Base-by-base conservation (phyloP, 2,329 filamentous ascomycete genomes). In the Alternaria sp. region DNA sequence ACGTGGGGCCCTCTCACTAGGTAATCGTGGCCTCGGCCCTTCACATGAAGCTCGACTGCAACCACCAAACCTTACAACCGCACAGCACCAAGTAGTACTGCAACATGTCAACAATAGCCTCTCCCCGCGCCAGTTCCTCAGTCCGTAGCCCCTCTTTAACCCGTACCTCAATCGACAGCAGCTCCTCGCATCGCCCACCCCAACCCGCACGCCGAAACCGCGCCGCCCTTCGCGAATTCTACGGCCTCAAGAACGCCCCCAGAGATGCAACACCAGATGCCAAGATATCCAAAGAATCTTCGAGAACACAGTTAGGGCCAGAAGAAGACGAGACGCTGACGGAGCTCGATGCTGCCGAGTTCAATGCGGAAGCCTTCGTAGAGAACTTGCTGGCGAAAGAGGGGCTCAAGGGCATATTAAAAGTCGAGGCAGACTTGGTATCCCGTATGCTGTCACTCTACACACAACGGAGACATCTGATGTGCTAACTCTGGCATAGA, bases 201-300 rank as follows among this genome's bases (percentile, higher is more conserved):
- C 29, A 61, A 80, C 85, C 81, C 80, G 68, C 64, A 21, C 83
- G 86, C 56, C 84, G 90, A 61, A 96, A 96, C 79, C 90, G 94
- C 65, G 87, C 90, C 55, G 94, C 94, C 6, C 85, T 98, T 21
- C 90, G 95, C 70, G 93, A 97, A 74, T 98, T 97, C 82, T 98
- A 98, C 80, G 95, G 95, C 74, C 85, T 98, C 49, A 89, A 88
- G 65, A 76, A 76, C 21, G 70, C 82, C 3, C 73, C 70, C 44
- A 69, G 73, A 66, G 71, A 68, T 24, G 62, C 63, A 31, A 68
- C 44, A 0, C 14, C 51, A 31, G 56, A 73, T 41, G 50, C 71
- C 9, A 72, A 68, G 51, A 75, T 74, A 33, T 74, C 72, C 36
- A 72, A 76, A 40, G 70, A 73, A 53, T 66, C 72, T 7, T 37